Percentiles rank a stretch among this genome's conserved stretches.
These are phyloP conservation scores for Zygotorulaspora sp. DNA, from an alignment of 805 yeast species.

Conservation along the genomic window DNA sequence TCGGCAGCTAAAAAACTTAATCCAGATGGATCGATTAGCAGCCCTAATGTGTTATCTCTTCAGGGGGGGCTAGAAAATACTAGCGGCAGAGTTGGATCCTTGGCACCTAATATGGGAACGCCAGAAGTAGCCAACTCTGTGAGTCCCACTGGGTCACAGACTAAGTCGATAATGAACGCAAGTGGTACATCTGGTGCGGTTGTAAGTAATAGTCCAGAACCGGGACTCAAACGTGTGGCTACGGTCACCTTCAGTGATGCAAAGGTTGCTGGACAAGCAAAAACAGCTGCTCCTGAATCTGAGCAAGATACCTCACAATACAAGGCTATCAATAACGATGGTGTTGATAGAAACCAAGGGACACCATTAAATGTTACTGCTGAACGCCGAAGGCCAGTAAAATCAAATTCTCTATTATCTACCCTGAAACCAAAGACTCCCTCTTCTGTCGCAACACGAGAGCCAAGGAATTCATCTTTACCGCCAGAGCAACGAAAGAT, in stretches of 20 bases:
- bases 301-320: slow-evolving; percentile 9
- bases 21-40: slow-evolving; percentile 21
- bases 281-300: slow-evolving; percentile 8
- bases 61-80: slow-evolving; percentile 2
- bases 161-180: slow-evolving; percentile 34
- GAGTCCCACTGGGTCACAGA: slow-evolving; percentile 26
- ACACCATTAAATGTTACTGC: slow-evolving; percentile 1
- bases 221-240: slow-evolving; percentile 32
- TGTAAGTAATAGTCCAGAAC: slow-evolving; percentile 32
- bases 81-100: background rate
- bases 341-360: slow-evolving; percentile 7
- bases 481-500: slow-evolving; percentile 9
- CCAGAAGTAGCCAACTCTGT: slow-evolving; percentile 20
- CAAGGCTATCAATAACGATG: slow-evolving; percentile 13
- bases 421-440: slow-evolving; percentile 6
- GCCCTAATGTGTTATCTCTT: slow-evolving; percentile 9
- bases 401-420: slow-evolving; percentile 10
- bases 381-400: slow-evolving; percentile 12
- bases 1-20: slow-evolving; percentile 19
- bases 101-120: slow-evolving; percentile 10
- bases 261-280: slow-evolving; percentile 15
- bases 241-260: slow-evolving; percentile 33
- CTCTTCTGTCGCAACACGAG: slow-evolving; percentile 2
- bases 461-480: slow-evolving; percentile 1
- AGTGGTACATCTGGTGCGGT: slow-evolving; percentile 36